Conservation (phyloP, 768 basidiomycete genomes). For the Podaxis sp. region DNA sequence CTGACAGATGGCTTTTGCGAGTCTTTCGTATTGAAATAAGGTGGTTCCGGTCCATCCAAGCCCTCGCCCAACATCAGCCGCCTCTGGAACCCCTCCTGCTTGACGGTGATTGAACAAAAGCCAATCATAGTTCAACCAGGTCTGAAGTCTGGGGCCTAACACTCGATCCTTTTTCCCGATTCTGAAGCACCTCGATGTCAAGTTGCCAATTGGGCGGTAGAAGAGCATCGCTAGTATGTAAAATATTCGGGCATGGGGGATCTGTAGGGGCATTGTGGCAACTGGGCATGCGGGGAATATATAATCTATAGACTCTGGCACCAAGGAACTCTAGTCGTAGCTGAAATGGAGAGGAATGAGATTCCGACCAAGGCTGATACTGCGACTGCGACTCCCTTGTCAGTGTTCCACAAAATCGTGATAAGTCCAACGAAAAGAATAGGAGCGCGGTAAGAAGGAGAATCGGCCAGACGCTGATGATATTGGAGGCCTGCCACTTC, state of each 20-base stretch:
- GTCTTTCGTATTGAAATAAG: not conserved
- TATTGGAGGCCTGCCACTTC: conserved; percentile 16
- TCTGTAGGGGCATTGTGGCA: not conserved
- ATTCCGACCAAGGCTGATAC: conserved; percentile 9
- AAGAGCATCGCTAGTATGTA: too few species aligned
- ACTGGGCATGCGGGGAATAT: not conserved
- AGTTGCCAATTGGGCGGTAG: too few species aligned
- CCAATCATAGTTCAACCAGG: not conserved
- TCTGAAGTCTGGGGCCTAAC: not conserved
- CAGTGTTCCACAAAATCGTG: conserved; percentile 15
- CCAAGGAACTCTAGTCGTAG: conserved; percentile 16
- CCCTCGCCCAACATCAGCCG: not conserved
- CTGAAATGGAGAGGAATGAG: conserved; percentile 10
- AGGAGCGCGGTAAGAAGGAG: conserved; percentile 17
- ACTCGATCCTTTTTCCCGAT: too few species aligned
- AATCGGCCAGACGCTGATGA: conserved; percentile 13
- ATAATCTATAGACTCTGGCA: not conserved
- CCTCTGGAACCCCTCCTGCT: fast-evolving
- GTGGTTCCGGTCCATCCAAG: not conserved
- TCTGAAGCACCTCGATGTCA: too few species aligned
- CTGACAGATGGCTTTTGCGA: not conserved
- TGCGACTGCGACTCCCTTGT: conserved; percentile 11
- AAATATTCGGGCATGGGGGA: not conserved
- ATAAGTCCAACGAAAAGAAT: conserved; percentile 20
- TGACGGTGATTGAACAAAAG: not conserved